Evolutionary conservation across 768 basidiomycete genomes (phyloP).

Genomic region (Cystofilobasidium bisporidii): DNA sequence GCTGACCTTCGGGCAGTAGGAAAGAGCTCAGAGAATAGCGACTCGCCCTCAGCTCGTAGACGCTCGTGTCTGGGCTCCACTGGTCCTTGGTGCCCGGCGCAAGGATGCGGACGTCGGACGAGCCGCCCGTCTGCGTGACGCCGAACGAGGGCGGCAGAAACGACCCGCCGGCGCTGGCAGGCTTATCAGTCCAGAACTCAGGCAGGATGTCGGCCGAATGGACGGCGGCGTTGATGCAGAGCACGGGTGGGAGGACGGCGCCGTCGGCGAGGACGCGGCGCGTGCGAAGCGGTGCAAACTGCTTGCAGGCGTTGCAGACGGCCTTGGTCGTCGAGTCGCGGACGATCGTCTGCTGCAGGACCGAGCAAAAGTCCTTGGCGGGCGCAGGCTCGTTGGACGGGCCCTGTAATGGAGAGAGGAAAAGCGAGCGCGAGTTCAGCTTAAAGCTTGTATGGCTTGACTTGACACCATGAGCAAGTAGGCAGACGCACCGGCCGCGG

Average conservation of each 20-base stretch:
- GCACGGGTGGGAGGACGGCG: constrained; percentile 59
- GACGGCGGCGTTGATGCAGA: constrained; percentile 77
- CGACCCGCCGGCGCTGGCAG: constrained; percentile 31
- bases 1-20: too few species aligned
- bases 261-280: constrained; percentile 55
- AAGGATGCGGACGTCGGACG: constrained; percentile 45
- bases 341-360: constrained; percentile 65
- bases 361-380: constrained; percentile 52
- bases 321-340: constrained; percentile 79
- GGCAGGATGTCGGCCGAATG: constrained; percentile 59
- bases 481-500: constrained; percentile 54
- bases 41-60: constrained; percentile 66
- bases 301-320: constrained; percentile 72
- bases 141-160: constrained; percentile 52
- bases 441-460: too few species aligned
- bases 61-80: constrained; percentile 50
- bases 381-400: constrained; percentile 39
- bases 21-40: background rate
- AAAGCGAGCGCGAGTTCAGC: too few species aligned
- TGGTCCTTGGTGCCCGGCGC: constrained; percentile 42
- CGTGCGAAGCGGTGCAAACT: constrained; percentile 61
- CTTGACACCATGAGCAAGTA: too few species aligned
- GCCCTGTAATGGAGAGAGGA: too few species aligned
- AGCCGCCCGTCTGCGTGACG: constrained; percentile 20
- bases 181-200: constrained; percentile 62